phyloP scores from a whole-genome alignment of 805 yeast species.

The Monosporozyma yasuniensis region DNA sequence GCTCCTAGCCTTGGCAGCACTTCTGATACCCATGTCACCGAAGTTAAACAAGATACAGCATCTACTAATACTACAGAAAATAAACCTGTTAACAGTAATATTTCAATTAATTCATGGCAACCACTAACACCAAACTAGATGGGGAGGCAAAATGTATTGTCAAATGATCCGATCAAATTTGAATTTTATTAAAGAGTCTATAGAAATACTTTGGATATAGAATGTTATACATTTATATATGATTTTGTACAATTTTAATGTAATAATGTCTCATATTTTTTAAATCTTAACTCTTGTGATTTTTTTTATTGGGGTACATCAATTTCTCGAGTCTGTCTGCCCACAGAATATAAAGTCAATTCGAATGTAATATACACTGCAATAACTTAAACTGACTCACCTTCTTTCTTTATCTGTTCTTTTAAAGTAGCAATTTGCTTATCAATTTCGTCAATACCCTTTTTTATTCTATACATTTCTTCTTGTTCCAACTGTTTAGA shows the following conservation, averaged over 20 bases:
- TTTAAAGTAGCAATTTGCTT: constrained; percentile 37
- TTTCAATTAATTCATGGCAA: constrained; percentile 12
- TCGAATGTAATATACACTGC: too few relatives aligned
- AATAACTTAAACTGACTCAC: constrained; percentile 12
- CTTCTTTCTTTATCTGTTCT: constrained; percentile 29
- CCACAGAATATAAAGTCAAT: neutral
- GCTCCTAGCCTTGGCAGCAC: neutral
- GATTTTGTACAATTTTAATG: neutral
- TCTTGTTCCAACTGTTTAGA: constrained; percentile 52
- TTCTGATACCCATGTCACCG: neutral
- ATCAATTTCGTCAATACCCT: constrained; percentile 37
- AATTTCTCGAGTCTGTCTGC: neutral
- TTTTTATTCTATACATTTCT: constrained; percentile 49
- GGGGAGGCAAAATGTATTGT: neutral
- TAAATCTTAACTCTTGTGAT: neutral
- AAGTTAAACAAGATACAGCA: neutral
- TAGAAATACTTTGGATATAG: neutral
- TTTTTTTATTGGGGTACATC: neutral
- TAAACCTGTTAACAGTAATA: neutral
- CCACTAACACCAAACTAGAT: constrained; percentile 13
- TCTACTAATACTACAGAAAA: neutral
- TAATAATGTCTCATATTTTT: neutral
- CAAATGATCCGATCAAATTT: neutral
- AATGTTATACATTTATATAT: neutral
- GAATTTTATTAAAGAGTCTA: neutral